These are phyloP conservation scores for Eragrostis curvula DNA, from an alignment of 176 grass and related monocot species.

Conservation along the genomic window DNA sequence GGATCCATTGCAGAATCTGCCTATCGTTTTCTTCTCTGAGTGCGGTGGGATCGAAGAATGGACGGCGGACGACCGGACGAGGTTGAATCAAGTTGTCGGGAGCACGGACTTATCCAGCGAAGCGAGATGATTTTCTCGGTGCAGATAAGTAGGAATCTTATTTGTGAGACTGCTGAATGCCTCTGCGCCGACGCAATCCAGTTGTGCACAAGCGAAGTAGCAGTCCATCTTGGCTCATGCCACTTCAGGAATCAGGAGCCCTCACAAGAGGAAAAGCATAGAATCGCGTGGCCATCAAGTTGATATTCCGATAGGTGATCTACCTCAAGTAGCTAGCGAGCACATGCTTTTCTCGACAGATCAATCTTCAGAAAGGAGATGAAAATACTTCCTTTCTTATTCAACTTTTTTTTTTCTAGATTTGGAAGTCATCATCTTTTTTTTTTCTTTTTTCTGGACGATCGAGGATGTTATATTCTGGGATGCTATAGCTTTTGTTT, in stretches of 20 bases:
- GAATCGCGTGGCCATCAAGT: constrained; percentile 17
- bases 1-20: neutral
- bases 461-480: neutral
- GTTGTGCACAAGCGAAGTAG: neutral
- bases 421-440: neutral
- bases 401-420: neutral
- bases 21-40: neutral
- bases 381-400: neutral
- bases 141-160: constrained; percentile 44
- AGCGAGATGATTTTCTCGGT: neutral
- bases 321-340: neutral
- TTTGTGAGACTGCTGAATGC: neutral
- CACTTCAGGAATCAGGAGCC: constrained; percentile 1
- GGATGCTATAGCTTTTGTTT: no score
- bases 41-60: neutral
- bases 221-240: neutral
- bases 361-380: neutral
- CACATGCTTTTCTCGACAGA: neutral
- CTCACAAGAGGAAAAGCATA: neutral
- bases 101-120: constrained; percentile 15
- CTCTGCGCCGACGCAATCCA: neutral
- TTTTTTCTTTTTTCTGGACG: neutral
- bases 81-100: neutral
- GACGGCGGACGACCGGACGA: neutral
- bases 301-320: neutral